Evolutionary conservation across 345 rosid genomes (phyloP), one percentile per base, ranked within the genome.

Genomic region (Eucalyptus viminalis): DNA sequence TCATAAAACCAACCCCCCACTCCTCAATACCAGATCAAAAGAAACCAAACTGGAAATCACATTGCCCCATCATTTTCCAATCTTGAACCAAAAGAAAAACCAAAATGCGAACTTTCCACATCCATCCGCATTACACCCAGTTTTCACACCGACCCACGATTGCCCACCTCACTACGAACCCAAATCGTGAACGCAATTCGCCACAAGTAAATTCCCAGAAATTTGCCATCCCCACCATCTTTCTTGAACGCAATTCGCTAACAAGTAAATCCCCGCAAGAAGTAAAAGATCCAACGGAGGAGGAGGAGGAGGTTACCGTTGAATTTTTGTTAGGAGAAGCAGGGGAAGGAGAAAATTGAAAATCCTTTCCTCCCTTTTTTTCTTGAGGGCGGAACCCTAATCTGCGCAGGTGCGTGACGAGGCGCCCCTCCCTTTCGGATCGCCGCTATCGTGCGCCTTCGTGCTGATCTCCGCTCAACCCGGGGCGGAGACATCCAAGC

Each of bases 381-480:
- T 47, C 58, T 87, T 86, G 86, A 76, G 83, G 90, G 96, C 86
- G 65, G 54, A 91, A 93, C 97, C 97, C 96, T 95, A 95, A 94
- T 95, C 94, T 95, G 96, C 96, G 96, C 97, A 86, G 97, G 95
- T 49, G 27, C 90, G 91, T 40, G 89, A 65, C 13, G 45, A 40
- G 45, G 83, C 24, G 25, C 58, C 58, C 58, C 25, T 22, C 44
- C 45, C 8, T 72, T 19, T 72, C 8, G 45, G 45, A 19, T 40
- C 27, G 27, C 43, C 83, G 45, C 83, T 76, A 76, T 37, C 25
- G 45, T 76, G 83, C 83, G 83, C 83, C 83, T 19, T 34, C 14
- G 45, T 76, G 83, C 22, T 76, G 2, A 19, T 37, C 47, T 37
- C 83, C 47, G 5, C 27, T 37, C 83, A 44, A 76, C 27, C 45